Base-by-base conservation (phyloP, 306 rosid species). In the Cyamopsis tetragonoloba region DNA sequence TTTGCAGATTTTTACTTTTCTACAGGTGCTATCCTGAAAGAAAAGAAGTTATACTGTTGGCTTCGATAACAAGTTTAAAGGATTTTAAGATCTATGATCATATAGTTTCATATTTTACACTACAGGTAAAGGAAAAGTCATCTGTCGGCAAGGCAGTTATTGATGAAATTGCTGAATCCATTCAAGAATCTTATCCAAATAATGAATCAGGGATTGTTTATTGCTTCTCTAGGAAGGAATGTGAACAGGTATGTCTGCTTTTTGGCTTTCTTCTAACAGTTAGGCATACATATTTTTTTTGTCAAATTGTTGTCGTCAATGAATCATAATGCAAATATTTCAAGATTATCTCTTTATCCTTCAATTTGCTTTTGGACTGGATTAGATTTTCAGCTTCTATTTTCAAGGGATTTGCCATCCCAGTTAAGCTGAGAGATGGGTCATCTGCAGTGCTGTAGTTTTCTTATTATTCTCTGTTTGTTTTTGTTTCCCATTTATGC, bases 141-240 rank as follows among this genome's bases (percentile, higher is more conserved):
- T 92, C 96, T 0, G 84, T 92, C 68, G 77, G 88, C 65, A 92
- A 84, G 91, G 84, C 81, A 62, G 93, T 81, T 34, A 73, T 89
- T 72, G 96, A 92, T 28, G 91, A 89, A 84, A 89, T 92, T 64
- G 89, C 89, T 7, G 79, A 72, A 54, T 89, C 86, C 74, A 80
- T 92, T 76, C 82, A 68, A 83, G 86, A 87, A 68, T 81, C 84
- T 76, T 92, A 87, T 78, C 75, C 93, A 51, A 86, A 87, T 70
- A 77, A 83, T 8, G 96, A 87, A 68, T 89, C 96, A 13, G 96
- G 98, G 73, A 92, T 89, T 56, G 91, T 92, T 62, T 92, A 89
- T 83, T 92, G 98, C 84, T 92, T 92, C 80, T 81, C 98, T 67
- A 83, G 96, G 79, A 89, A 87, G 84, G 98, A 89, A 80, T 92